Base-by-base conservation (phyloP, 768 basidiomycete species). In the Boletellus emodensis region DNA sequence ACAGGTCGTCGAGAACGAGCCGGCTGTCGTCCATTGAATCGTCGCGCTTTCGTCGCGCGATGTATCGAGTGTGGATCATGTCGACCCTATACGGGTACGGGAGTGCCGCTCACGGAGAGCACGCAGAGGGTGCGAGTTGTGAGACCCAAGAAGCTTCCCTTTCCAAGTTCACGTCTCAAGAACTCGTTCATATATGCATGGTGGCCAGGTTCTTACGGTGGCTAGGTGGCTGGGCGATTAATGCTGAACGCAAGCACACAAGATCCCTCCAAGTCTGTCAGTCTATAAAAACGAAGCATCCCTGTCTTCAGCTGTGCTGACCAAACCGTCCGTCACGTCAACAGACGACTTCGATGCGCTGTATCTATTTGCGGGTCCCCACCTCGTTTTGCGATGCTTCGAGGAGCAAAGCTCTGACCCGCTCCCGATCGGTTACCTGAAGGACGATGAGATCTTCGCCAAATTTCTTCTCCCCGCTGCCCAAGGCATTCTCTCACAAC, bases 351-450 rank as follows among this genome's bases (percentile, higher is more conserved):
- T 55, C 14, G 6, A 48, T 10, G 39, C 35, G 10, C 35, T 56
- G n/a, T 56, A 48, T 28, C 33, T 60, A 12, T 60, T 56, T n/a
- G 48, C 59, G 14, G 57, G 59, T 33, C 59, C 59, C 1, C 51
- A 43, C 13, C 26, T 48, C 12, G 44, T 60, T 39, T 37, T 46
- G 17, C 45, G 45, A 6, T 59, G 58, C 50, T 48, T 54, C 17
- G 56, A 58, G 39, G 58, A 59, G 36, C 44, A 42, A 36, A 49
- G 37, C 14, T 53, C 52, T 4, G 24, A n/a, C 17, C 56, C 52
- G 6, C 43, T 58, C 15, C 56, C 52, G 15, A 3, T 14, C 12
- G 2, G n/a, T 9, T 44, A 36, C 17, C n/a, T 57, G 12, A 1
- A 2, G 2, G 46, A 51, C 8, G 48, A 59, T 0, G 46, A 18